Conservation (phyloP, 257 asterid genomes). For the Asclepias syriaca region DNA sequence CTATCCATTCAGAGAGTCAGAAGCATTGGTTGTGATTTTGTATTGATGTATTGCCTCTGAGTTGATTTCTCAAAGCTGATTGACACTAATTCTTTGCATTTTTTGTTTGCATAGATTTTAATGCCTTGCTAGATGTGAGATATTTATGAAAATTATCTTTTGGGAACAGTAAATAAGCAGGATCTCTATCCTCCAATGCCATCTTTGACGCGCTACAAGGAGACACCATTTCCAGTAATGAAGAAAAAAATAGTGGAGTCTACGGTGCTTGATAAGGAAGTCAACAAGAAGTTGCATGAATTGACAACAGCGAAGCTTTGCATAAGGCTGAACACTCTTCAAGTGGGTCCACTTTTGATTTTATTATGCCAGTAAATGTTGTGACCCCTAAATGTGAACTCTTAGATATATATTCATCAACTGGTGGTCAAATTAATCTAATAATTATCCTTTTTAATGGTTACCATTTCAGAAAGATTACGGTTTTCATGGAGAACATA, state of each 20-base stretch:
- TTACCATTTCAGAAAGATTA: neutral
- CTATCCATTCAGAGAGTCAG: neutral
- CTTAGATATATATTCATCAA: neutral
- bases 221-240: conserved; percentile 70
- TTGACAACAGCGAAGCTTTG: conserved; percentile 81
- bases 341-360: conserved; percentile 47
- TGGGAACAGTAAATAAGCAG: conserved; percentile 64
- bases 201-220: conserved; percentile 90
- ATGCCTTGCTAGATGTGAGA: conserved; percentile 7
- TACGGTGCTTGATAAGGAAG: conserved; percentile 48
- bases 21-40: neutral
- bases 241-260: conserved; percentile 67
- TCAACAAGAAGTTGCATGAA: conserved; percentile 54
- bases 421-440: neutral
- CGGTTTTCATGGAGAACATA: neutral
- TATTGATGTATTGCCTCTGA: neutral
- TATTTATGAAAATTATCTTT: conserved; percentile 21
- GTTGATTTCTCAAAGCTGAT: conserved; percentile 2
- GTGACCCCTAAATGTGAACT: neutral
- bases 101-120: conserved; percentile 5
- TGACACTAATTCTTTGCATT: neutral
- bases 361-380: conserved; percentile 12
- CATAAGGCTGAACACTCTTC: conserved; percentile 82
- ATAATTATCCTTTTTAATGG: neutral
- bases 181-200: conserved; percentile 76